Conservation (phyloP, 2,329 filamentous ascomycete species). For the Cladosporium sp. region DNA sequence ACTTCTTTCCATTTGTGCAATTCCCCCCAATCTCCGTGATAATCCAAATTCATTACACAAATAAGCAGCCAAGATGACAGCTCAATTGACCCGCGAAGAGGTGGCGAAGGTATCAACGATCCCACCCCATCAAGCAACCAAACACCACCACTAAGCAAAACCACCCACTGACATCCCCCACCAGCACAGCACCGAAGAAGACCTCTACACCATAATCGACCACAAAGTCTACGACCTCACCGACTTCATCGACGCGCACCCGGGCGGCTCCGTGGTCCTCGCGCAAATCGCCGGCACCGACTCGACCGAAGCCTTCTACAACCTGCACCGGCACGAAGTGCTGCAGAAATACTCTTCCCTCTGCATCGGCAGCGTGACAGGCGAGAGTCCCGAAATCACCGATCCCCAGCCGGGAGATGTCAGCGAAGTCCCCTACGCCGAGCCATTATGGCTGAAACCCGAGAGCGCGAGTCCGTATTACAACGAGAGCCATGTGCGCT, state of each 20-base stretch:
- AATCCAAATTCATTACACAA: not conserved
- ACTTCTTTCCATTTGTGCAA: not conserved
- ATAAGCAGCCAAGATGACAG: not conserved
- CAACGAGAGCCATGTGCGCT: constrained; percentile 64
- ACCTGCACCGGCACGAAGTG: constrained; percentile 88
- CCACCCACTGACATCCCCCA: not conserved
- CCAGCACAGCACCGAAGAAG: constrained; percentile 69
- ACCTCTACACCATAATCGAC: constrained; percentile 81
- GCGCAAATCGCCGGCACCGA: constrained; percentile 77
- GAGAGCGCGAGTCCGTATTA: constrained; percentile 78
- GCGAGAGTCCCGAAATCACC: constrained; percentile 71
- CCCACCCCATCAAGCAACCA: not conserved
- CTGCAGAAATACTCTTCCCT: constrained; percentile 72
- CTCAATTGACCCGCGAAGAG: constrained; percentile 21
- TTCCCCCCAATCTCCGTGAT: not conserved
- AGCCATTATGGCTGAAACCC: constrained; percentile 76
- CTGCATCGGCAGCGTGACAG: constrained; percentile 69
- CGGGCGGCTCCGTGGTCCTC: constrained; percentile 75
- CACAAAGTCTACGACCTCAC: constrained; percentile 82
- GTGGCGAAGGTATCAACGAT: constrained; percentile 23
- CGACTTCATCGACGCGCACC: constrained; percentile 81
- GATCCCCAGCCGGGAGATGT: constrained; percentile 67
- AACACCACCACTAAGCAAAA: too few species aligned
- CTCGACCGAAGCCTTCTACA: constrained; percentile 82
- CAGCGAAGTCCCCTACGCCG: constrained; percentile 74